Evolutionary conservation across 352 stramenopile species (phyloP).

Genomic region (Pythium phragmitis): DNA sequence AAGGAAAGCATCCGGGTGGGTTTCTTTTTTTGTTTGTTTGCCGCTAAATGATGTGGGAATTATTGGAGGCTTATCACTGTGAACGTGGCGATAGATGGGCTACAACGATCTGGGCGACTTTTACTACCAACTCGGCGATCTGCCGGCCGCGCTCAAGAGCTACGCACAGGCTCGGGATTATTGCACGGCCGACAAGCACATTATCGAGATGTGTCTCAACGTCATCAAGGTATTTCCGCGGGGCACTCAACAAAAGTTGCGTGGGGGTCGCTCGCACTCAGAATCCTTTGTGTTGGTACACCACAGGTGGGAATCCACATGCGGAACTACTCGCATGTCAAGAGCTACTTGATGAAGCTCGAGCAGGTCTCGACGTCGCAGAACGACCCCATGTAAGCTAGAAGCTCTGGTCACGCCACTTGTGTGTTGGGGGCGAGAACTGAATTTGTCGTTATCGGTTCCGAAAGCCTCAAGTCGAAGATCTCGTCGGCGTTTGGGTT

Average conservation of each 20-base stretch:
- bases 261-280: background rate
- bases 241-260: background rate
- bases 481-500: slow-evolving; percentile 75
- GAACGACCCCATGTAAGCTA: slow-evolving; percentile 59
- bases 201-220: slow-evolving; percentile 90
- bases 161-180: slow-evolving; percentile 88
- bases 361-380: slow-evolving; percentile 74
- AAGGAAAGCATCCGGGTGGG: slow-evolving; percentile 88
- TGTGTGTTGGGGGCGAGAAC: background rate
- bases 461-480: slow-evolving; percentile 74
- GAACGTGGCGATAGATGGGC: slow-evolving; percentile 56
- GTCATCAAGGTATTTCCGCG: slow-evolving; percentile 68
- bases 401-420: too few relatives aligned
- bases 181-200: slow-evolving; percentile 89
- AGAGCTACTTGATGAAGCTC: slow-evolving; percentile 87
- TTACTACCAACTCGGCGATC: slow-evolving; percentile 82
- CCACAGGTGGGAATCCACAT: slow-evolving; percentile 74
- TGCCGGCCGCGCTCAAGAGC: slow-evolving; percentile 77
- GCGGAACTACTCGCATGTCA: slow-evolving; percentile 82
- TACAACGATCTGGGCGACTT: slow-evolving; percentile 88
- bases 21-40: background rate
- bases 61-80: slow-evolving; percentile 23
- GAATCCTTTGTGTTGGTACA: background rate
- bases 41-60: background rate
- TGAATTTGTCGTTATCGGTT: background rate